Evolutionary conservation across 2,329 filamentous ascomycete genomes (phyloP).

Genomic region (Beauveria varroae): DNA sequence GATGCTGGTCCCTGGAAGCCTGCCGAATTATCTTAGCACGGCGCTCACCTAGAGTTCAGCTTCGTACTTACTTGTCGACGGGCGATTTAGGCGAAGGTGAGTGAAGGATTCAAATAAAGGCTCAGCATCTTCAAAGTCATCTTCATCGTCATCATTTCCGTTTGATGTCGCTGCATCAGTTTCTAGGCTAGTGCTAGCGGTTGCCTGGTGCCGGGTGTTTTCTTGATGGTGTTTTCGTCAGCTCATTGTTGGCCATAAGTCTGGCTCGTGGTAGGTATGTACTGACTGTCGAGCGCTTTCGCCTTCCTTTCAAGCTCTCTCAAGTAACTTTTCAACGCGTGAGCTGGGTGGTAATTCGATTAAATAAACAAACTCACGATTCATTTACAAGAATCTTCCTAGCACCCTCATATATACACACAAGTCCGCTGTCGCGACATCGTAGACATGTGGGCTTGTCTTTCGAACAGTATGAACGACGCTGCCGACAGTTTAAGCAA

Average conservation of each 20-base stretch:
- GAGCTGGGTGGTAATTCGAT: neutral
- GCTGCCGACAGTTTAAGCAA: constrained; percentile 27
- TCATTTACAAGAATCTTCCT: constrained; percentile 29
- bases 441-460: constrained; percentile 28
- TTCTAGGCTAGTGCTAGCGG: neutral
- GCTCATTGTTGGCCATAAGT: neutral
- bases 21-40: constrained; percentile 4
- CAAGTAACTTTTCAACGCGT: constrained; percentile 20
- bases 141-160: constrained; percentile 21
- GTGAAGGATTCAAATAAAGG: constrained; percentile 27
- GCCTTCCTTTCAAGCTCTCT: constrained; percentile 27
- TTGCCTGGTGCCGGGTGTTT: neutral
- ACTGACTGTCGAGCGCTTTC: constrained; percentile 22
- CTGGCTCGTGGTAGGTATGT: neutral
- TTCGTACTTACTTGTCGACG: constrained; percentile 20
- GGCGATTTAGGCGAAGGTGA: constrained; percentile 25
- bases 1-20: constrained; percentile 30
- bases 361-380: constrained; percentile 15
- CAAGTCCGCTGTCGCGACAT: constrained; percentile 23
- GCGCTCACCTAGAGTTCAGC: neutral
- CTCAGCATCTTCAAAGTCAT: constrained; percentile 25
- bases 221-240: neutral
- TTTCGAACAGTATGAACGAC: constrained; percentile 30
- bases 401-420: constrained; percentile 28
- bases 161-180: neutral